Evolutionary conservation across 371 early-diverging fungal genomes (phyloP), one percentile per base, ranked within the genome.

Genomic region (Cokeromyces recurvatus): DNA sequence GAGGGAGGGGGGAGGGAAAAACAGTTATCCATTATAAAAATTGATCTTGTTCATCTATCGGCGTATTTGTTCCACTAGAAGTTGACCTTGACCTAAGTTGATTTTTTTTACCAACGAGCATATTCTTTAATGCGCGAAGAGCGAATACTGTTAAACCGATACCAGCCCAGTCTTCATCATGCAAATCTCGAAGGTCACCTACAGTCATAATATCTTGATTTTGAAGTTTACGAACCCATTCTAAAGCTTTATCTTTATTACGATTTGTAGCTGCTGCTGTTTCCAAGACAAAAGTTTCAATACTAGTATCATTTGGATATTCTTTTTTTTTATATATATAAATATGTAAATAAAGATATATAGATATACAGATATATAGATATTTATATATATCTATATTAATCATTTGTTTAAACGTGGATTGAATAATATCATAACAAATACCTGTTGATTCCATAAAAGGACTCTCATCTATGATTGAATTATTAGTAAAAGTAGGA

Each of bases 61-160:
- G 61, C 24, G 61, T 61, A 38, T 51, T 61, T 20, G 61, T 46
- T n/a, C 61, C 61, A 32, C 52, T 61, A 5, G 52, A 55, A 17
- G 55, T 43, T 5, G 52, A 48, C 34, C 55, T 55, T 48, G 55
- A 55, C 34, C 61, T 43, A 34, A 44, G 49, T 7, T 48, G 52
- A 52, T 64, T 57, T 46, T 68, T 81, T 29, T 29, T 29, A 22
- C 87, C 87, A 53, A 76, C 68, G 10, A 88, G 63, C 54, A 80
- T 81, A 55, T 90, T 90, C 64, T 90, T 90, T 42, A 93, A 67
- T 2, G 91, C 88, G 41, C 95, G 79, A 14, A 79, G 64, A 6
- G 93, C 90, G 79, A 92, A 93, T 4, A 95, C 92, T 1, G 94
- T 92, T 47, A 95, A 63, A 7, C 85, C 86, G 41, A 84, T 71